Evolutionary conservation across 768 basidiomycete genomes (phyloP), one percentile per base, ranked within the genome.

Genomic region (Sporobolomyces phaffii): DNA sequence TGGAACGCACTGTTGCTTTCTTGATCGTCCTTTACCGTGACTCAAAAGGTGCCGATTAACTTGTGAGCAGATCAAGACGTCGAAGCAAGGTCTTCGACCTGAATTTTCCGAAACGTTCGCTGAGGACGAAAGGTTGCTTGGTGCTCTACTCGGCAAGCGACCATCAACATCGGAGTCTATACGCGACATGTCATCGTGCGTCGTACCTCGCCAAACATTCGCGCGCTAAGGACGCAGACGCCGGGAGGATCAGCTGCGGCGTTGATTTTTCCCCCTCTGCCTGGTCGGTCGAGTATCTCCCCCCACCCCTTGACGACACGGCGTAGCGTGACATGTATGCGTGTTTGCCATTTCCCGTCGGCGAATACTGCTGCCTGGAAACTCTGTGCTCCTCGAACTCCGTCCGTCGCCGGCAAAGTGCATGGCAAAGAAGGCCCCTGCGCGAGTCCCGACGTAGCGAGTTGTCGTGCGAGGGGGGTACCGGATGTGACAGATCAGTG

Each of bases 241-340:
- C 36, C 52, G 10, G 52, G 52, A 6, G n/a, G 20, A 40, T 33
- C 52, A 22, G 36, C 52, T 26, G 6, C 13, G 7, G n/a, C 3
- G 34, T 36, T 53, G n/a, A 38, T 53, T 53, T 24, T 53, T 53
- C n/a, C 52, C 52, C 36, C 52, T 38, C 24, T 53, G 33, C 52
- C 52, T 53, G 52, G 4, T n/a, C n/a, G 14, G 14, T 22, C n/a
- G n/a, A n/a, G n/a, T n/a, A n/a, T n/a, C n/a, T n/a, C n/a, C n/a
- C n/a, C n/a, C n/a, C n/a, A n/a, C n/a, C n/a, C n/a, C n/a, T n/a
- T n/a, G n/a, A n/a, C n/a, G n/a, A n/a, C n/a, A n/a, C n/a, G n/a
- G n/a, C n/a, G n/a, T n/a, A n/a, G n/a, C n/a, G n/a, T n/a, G n/a
- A n/a, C n/a, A n/a, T n/a, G n/a, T n/a, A n/a, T 18, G 28, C 4